Evolutionary conservation across 768 basidiomycete species (phyloP), one percentile per base, ranked within the genome.

Genomic region (Termitomyces sp.): DNA sequence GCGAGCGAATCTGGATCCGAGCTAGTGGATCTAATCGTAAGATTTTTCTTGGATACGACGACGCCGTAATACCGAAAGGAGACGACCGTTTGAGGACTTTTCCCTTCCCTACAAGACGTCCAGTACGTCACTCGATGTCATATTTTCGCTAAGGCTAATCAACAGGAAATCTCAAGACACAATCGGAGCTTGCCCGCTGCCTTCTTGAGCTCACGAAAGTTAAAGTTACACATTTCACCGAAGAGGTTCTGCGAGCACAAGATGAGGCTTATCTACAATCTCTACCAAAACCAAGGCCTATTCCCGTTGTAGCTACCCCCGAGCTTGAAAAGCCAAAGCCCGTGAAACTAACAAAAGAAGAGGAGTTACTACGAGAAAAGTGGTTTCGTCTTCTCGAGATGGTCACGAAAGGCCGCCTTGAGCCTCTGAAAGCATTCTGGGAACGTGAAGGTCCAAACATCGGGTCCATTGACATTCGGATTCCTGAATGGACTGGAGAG

Each of bases 51-150:
- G 94, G 93, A 54, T 95, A 94, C 64, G 92, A 94, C 15, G 88
- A 81, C 3, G 86, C 90, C 1, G 72, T 86, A 3, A 82, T 98
- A 51, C 67, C 74, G 29, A 94, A 92, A 75, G 81, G 85, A 67
- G 96, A 98, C 61, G 82, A 82, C 33, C 81, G 95, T 37, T 72
- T 98, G 31, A 82, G 94, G 45, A 90, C 87, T 0, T 98, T 96
- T 71, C 94, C 95, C 0, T 99, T 99, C 72, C 95, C 94, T 4
- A 99, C 97, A 1, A 86, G 95, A 41, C 81, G 97, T 63, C 96
- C 97, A 15, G 94, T 94, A 71, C 58, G 90, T 77, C 20, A 37
- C 55, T 28, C 3, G 0, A 18, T 1, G 47, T 15, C 29, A 15
- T 29, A 3, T 37, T 44, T 41, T n/a, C 1, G 39, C 9, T 37